A percentile compares a stretch with the other conserved stretches of the same genome.
These are phyloP conservation scores for Phyllosticta citribraziliensis DNA, from an alignment of 2,329 filamentous ascomycete species.

Conservation along the genomic window DNA sequence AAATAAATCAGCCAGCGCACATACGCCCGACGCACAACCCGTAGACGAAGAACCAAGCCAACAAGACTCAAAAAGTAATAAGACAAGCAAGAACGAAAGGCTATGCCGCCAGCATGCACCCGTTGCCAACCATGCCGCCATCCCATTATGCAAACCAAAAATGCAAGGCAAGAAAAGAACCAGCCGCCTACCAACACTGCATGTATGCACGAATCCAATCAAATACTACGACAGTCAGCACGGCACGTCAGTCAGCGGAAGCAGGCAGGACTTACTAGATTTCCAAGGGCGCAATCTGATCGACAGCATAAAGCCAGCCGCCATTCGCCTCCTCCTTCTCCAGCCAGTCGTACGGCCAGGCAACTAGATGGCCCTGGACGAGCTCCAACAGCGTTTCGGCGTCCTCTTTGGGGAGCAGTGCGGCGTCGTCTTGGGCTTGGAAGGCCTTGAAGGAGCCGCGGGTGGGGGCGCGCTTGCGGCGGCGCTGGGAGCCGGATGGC, in stretches of 20 bases:
- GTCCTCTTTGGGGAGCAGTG: constrained; percentile 58
- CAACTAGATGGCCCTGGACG: constrained; percentile 78
- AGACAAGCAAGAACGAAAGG: too few species aligned
- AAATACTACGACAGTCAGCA: background rate
- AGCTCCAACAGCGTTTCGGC: constrained; percentile 73
- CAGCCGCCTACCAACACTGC: too few species aligned
- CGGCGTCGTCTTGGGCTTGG: constrained; percentile 55
- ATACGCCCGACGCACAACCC: too few species aligned
- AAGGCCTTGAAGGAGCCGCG: constrained; percentile 57
- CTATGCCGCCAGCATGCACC: too few species aligned
- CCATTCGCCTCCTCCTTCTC: constrained; percentile 82
- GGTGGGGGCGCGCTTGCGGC: constrained; percentile 59
- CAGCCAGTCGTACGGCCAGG: constrained; percentile 88
- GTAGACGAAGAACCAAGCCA: too few species aligned
- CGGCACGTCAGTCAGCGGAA: background rate
- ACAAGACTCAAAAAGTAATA: too few species aligned
- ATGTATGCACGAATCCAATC: too few species aligned
- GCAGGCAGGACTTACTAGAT: constrained; percentile 66
- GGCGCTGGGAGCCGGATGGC: constrained; percentile 41
- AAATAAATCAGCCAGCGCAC: too few species aligned
- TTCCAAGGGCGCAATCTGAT: constrained; percentile 89
- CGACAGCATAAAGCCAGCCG: constrained; percentile 95
- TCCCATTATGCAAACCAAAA: too few species aligned
- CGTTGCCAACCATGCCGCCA: too few species aligned
- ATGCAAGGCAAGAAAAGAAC: too few species aligned